These are phyloP conservation scores for Flaveria robusta DNA, from an alignment of 129 eudicot genomes.

Conservation along the genomic window DNA sequence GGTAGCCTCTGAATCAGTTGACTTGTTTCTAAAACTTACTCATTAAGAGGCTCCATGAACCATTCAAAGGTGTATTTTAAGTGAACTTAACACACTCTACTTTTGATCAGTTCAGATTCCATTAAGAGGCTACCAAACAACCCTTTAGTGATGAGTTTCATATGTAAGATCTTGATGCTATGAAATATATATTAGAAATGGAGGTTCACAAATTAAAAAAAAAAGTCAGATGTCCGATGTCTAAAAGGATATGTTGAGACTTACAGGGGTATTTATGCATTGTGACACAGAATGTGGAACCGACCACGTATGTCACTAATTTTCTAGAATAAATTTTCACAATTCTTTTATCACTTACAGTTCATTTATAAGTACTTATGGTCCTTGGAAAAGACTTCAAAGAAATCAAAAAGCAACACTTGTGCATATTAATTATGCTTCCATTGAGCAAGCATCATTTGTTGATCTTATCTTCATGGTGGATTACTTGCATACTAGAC, in stretches of 20 bases:
- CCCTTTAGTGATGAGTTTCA: neutral
- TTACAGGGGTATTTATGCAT: neutral
- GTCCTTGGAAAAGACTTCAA: neutral
- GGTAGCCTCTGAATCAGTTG: no score
- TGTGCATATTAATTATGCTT: neutral
- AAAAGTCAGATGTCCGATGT: neutral
- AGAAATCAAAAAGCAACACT: neutral
- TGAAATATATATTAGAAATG: neutral
- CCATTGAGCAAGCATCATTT: slow-evolving; percentile 7
- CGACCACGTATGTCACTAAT: neutral
- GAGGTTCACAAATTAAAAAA: neutral
- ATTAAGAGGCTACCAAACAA: no score
- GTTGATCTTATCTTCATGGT: slow-evolving; percentile 4
- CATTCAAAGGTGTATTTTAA: no score
- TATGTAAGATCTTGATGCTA: neutral
- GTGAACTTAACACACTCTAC: no score
- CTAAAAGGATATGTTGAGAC: neutral
- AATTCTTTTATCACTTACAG: no score
- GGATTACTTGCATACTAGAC: neutral
- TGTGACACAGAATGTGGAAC: neutral
- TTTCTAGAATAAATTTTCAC: neutral
- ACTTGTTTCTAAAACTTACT: no score
- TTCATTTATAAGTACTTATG: neutral
- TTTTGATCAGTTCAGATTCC: no score
- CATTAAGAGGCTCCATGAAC: no score